phyloP scores from a whole-genome alignment of 768 basidiomycete species.

The Mycena vitilis region DNA sequence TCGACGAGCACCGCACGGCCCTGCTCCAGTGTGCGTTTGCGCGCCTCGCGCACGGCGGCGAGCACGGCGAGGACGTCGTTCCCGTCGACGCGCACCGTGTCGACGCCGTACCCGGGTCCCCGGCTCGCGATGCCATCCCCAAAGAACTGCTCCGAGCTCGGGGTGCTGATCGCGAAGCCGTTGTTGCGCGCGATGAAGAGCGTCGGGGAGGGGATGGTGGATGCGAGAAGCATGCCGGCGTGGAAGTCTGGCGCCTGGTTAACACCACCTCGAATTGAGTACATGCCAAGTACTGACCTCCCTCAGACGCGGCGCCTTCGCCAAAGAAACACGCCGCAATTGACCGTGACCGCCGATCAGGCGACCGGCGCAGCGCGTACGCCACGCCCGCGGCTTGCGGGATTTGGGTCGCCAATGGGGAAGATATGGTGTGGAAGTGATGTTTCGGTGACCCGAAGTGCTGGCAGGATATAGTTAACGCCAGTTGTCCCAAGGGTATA shows the following conservation, averaged over 20 bases:
- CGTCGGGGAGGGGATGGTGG: conserved; percentile 79
- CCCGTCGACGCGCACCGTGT: conserved; percentile 93
- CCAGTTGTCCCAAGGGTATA: conserved; percentile 9
- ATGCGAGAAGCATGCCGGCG: conserved; percentile 86
- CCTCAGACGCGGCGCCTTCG: conserved; percentile 94
- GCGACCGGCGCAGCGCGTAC: conserved; percentile 87
- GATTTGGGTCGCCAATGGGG: conserved; percentile 93
- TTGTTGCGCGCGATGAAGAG: conserved; percentile 85
- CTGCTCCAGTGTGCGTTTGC: conserved; percentile 77
- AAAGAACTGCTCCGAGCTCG: conserved; percentile 87
- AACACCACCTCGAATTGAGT: conserved; percentile 14
- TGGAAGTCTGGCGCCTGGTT: conserved; percentile 76
- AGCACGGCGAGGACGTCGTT: conserved; percentile 92
- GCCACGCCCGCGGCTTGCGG: conserved; percentile 95
- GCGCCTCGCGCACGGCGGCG: conserved; percentile 76
- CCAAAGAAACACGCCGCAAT: conserved; percentile 93
- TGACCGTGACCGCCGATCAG: conserved; percentile 71
- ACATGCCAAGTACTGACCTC: conserved; percentile 65
- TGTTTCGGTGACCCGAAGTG: conserved; percentile 88
- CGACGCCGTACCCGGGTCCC: conserved; percentile 92
- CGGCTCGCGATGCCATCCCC: conserved; percentile 95
- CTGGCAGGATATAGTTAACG: conserved; percentile 47
- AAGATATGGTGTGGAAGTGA: conserved; percentile 96
- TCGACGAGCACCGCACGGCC: conserved; percentile 87
- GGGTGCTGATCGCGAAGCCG: conserved; percentile 96